A percentile compares a stretch with the other conserved stretches of the same genome.
Evolutionary conservation across 2,329 filamentous ascomycete species (phyloP).

Genomic region (Dactylonectria estremocensis): DNA sequence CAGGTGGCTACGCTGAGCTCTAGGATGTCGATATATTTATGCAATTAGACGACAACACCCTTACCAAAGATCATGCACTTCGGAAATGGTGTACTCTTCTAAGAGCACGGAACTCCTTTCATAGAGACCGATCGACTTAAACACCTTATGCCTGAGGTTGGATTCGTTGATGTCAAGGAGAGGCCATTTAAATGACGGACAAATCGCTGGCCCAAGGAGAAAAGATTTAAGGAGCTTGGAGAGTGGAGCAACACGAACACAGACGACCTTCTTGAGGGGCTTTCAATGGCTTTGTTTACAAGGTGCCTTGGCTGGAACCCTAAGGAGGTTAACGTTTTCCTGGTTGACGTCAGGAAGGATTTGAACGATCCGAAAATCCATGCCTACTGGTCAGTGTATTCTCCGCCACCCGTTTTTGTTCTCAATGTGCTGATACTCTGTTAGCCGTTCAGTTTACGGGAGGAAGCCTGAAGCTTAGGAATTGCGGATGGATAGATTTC

Average conservation of each 20-base stretch:
- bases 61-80: neutral
- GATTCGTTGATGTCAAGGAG: constrained; percentile 4
- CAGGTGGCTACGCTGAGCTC: too few relatives aligned
- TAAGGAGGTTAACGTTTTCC: too few relatives aligned
- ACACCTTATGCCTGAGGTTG: constrained; percentile 11
- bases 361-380: too few relatives aligned
- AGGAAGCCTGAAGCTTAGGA: too few relatives aligned
- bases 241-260: constrained; percentile 14
- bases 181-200: constrained; percentile 21
- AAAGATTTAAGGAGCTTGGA: constrained; percentile 28
- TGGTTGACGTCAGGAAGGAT: too few relatives aligned
- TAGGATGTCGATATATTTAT: too few relatives aligned
- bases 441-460: constrained; percentile 3
- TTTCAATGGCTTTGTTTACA: too few relatives aligned
- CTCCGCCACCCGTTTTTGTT: neutral
- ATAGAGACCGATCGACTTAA: constrained; percentile 23
- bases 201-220: constrained; percentile 9
- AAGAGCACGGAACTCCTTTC: neutral
- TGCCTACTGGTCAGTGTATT: too few relatives aligned
- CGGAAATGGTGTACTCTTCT: neutral
- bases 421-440: neutral
- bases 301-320: too few relatives aligned
- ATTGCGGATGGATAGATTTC: too few relatives aligned
- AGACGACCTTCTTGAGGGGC: too few relatives aligned
- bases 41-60: too few relatives aligned